Evolutionary conservation across 495 filamentous ascomycete genomes (phyloP), one percentile per base, ranked within the genome.

Genomic region (Sordaria brevicollis): DNA sequence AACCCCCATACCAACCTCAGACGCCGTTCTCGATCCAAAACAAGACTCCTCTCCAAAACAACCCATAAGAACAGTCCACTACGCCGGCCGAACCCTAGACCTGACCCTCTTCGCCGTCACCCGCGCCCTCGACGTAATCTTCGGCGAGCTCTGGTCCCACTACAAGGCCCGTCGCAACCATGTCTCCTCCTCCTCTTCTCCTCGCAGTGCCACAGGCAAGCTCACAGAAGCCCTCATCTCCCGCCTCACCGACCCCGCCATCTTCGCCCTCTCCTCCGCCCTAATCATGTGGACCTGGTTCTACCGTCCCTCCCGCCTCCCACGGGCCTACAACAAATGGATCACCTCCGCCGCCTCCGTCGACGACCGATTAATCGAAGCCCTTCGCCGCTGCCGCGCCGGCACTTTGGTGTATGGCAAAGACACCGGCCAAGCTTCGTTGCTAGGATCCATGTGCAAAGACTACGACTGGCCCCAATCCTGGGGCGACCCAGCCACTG

Each of bases 201-300:
- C 80, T 75, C 41, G n/a, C 49, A 49, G 8, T 10, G 21, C 39
- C 39, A 49, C n/a, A 7, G 41, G 49, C 11, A 57, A 5, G 15
- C 21, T 57, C 49, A 54, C 83, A 34, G 86, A 91, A 70, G 68
- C 79, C 8, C 62, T 85, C 35, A 74, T 89, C 37, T 84, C 87
- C 7, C 80, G 78, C 19, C 74, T 89, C 41, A 81, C 87, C 34
- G 91, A 93, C 75, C 86, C 92, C n/a, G 80, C 85, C 10, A 76
- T 94, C 5, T 97, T 97, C 76, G 88, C 92, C 21, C 74, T 86
- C 68, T 94, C 90, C 72, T 87, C 88, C 62, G 90, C 88, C n/a
- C 79, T 93, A 3, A 89, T 97, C 65, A 97, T 96, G 93, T 93
- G 92, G 90, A 86, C 91, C 21, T 96, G 91, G 91, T 89, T 96